A percentile compares a stretch with the other conserved stretches of the same genome.
Evolutionary conservation across 305 asterid species (phyloP).

Genomic region (Solanum aculeatissimum): DNA sequence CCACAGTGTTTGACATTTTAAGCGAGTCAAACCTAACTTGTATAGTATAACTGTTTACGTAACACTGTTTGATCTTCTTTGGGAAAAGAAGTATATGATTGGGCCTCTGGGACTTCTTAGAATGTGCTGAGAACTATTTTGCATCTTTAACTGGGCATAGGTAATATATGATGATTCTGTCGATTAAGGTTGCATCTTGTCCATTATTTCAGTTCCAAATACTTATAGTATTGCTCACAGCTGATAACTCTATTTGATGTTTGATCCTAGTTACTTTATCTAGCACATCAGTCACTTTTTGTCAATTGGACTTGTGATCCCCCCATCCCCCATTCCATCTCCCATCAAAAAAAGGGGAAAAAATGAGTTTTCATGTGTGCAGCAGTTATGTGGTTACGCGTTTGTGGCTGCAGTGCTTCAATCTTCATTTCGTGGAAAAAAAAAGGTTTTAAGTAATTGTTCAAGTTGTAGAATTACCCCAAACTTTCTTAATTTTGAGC

Average conservation of each 20-base stretch:
- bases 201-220: not conserved
- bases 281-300: not conserved
- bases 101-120: not conserved
- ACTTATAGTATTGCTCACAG: not conserved
- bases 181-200: not conserved
- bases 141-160: not conserved
- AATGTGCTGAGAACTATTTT: not conserved
- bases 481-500: not conserved
- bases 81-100: not conserved
- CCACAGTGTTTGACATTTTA: not conserved
- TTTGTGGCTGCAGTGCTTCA: not conserved
- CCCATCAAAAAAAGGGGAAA: not conserved
- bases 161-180: not conserved
- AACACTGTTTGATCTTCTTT: not conserved
- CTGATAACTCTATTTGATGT: not conserved
- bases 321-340: not conserved
- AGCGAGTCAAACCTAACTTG: not conserved
- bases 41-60: not conserved
- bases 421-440: not conserved
- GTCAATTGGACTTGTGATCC: not conserved
- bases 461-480: not conserved
- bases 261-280: not conserved
- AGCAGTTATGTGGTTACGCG: not conserved
- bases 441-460: not conserved
- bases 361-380: not conserved